A percentile compares a stretch with the other conserved stretches of the same genome.
These are phyloP conservation scores for Oryza officinalis DNA, from an alignment of 176 grass and related monocot species.

Conservation along the genomic window DNA sequence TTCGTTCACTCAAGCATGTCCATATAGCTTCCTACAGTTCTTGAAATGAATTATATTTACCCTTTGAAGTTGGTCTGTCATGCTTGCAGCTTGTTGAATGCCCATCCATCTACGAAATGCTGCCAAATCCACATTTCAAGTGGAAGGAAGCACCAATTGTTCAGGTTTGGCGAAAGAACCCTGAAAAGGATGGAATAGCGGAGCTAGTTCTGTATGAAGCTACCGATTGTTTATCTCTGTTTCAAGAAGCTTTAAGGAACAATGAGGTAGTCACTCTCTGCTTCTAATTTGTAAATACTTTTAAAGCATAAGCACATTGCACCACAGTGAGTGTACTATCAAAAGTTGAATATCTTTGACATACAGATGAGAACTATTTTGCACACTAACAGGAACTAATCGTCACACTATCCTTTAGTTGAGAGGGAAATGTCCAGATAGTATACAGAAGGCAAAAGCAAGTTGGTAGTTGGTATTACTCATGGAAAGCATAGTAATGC, in stretches of 20 bases:
- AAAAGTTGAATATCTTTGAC: background rate
- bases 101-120: conserved; percentile 91
- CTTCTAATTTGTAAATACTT: background rate
- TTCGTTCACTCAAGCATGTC: background rate
- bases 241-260: conserved; percentile 86
- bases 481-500: background rate
- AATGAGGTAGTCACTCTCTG: conserved; percentile 62
- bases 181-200: conserved; percentile 54
- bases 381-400: background rate
- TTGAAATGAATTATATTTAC: background rate
- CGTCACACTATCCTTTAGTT: background rate
- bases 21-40: background rate
- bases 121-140: conserved; percentile 75
- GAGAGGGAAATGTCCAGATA: background rate
- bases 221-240: conserved; percentile 68
- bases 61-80: conserved; percentile 1
- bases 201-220: conserved; percentile 64
- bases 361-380: background rate
- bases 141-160: conserved; percentile 72
- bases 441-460: background rate
- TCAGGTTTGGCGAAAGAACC: conserved; percentile 78
- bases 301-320: background rate
- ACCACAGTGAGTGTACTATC: background rate
- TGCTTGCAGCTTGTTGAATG: conserved; percentile 76
- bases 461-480: background rate